Evolutionary conservation across 129 eudicot genomes (phyloP), one percentile per base, ranked within the genome.

Genomic region (Chrysanthemum lavandulifolium): DNA sequence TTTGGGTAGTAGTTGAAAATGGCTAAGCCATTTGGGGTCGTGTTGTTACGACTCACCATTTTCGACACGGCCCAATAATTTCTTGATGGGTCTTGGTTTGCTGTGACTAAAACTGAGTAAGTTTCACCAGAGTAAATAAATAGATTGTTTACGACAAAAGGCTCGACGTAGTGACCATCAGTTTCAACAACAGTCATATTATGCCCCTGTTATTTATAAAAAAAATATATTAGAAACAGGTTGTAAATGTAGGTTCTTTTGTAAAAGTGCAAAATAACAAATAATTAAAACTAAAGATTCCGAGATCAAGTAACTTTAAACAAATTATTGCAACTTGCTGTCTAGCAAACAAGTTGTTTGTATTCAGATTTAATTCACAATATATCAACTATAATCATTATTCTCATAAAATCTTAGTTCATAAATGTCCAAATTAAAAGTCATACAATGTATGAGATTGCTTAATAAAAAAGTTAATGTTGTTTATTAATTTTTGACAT

Each of bases 91-190:
- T 84, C 84, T 80, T 90, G 97, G 68, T 90, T 83, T 10, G 98
- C 88, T 16, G 72, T 90, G n/a, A 94, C 13, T 13, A 94, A 75
- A 29, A 94, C 96, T 0, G 97, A 94, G 77, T 94, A 94, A 0
- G 96, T 94, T 60, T 94, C 98, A 6, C 98, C 98, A 0, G 97
- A 90, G 84, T 94, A 94, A 51, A 94, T 94, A 80, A 80, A 87
- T 2, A 94, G 82, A 71, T 90, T 90, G 68, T 87, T 81, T 2
- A 86, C 96, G 10, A 81, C 89, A 50, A 94, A 87, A 21, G 98
- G 97, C 31, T 90, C 92, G 0, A 94, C 97, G 15, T 87, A 59
- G 75, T 87, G 89, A 1, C 98, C 97, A 64, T 94, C 98, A 10
- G 98, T 87, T 71, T 94, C 97, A 8, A 90, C 96, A 14, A 94